These are phyloP conservation scores for Boletus pseudopeckii DNA, from an alignment of 768 basidiomycete species.

Conservation along the genomic window DNA sequence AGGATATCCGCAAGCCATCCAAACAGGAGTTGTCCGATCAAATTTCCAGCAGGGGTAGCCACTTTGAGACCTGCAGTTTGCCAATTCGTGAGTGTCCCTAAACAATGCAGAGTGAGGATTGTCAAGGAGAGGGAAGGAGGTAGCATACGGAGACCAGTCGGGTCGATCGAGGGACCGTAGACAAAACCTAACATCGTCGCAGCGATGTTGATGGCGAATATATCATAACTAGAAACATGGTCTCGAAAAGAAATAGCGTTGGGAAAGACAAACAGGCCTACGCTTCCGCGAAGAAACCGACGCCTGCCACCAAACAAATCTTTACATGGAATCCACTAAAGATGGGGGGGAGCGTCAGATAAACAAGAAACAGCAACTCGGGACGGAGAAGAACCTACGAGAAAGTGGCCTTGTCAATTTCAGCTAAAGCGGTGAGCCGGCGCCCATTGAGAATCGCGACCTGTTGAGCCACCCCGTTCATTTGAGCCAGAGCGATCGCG, in stretches of 20 bases:
- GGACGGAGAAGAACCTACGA: neutral
- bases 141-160: neutral
- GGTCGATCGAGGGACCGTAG: slow-evolving; percentile 37
- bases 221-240: slow-evolving; percentile 48
- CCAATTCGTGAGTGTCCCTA: slow-evolving; percentile 25
- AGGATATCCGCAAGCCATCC: slow-evolving; percentile 73
- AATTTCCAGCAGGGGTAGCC: slow-evolving; percentile 69
- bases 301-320: slow-evolving; percentile 62
- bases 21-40: slow-evolving; percentile 70
- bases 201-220: slow-evolving; percentile 85
- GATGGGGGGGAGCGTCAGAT: neutral
- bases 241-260: neutral
- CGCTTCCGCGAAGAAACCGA: slow-evolving; percentile 88
- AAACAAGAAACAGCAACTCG: neutral
- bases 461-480: neutral
- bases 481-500: neutral
- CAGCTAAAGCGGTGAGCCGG: neutral
- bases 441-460: neutral
- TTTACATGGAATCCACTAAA: slow-evolving; percentile 77
- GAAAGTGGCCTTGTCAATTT: neutral
- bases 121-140: neutral
- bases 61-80: slow-evolving; percentile 75
- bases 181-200: slow-evolving; percentile 79
- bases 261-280: slow-evolving; percentile 27
- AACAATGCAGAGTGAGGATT: too few relatives aligned